Percentiles rank a stretch among this genome's conserved stretches.
phyloP scores from a whole-genome alignment of 2,329 filamentous ascomycete genomes.

The Microcyclosporella mali region DNA sequence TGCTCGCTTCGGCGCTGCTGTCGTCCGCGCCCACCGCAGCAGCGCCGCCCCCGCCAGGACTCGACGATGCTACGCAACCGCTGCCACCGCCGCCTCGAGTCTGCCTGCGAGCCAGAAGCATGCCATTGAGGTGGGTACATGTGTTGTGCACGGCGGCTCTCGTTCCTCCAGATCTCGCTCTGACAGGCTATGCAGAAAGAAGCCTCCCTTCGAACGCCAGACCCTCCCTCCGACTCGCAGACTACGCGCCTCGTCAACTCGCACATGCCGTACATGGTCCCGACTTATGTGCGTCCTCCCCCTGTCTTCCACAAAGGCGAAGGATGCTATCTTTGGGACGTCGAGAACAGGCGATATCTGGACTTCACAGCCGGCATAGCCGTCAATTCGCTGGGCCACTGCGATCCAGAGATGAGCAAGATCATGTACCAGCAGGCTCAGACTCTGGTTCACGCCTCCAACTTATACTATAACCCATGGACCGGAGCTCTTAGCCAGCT shows the following conservation, averaged over 20 bases:
- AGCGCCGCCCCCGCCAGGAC: constrained; percentile 1
- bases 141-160: too few relatives aligned
- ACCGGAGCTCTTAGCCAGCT: constrained; percentile 82
- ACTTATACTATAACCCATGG: constrained; percentile 96
- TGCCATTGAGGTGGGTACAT: constrained; percentile 20
- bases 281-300: constrained; percentile 84
- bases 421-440: constrained; percentile 62
- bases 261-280: constrained; percentile 83
- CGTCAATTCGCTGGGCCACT: constrained; percentile 87
- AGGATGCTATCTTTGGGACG: constrained; percentile 83
- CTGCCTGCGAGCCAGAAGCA: constrained; percentile 36
- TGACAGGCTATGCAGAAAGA: constrained; percentile 37
- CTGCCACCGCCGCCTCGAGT: constrained; percentile 37
- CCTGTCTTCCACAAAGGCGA: constrained; percentile 85
- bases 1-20: constrained; percentile 19
- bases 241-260: constrained; percentile 69
- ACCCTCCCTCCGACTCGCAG: constrained; percentile 66
- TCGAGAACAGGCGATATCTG: constrained; percentile 81
- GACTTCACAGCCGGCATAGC: constrained; percentile 96
- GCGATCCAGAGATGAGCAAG: constrained; percentile 68
- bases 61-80: constrained; percentile 27
- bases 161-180: too few relatives aligned
- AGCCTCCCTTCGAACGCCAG: constrained; percentile 57
- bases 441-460: constrained; percentile 84
- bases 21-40: constrained; percentile 8